Percentiles rank a stretch among this genome's conserved stretches.
These are phyloP conservation scores for Amoeboaphelidium occidentale DNA, from an alignment of 371 early-diverging fungal genomes.

Conservation along the genomic window DNA sequence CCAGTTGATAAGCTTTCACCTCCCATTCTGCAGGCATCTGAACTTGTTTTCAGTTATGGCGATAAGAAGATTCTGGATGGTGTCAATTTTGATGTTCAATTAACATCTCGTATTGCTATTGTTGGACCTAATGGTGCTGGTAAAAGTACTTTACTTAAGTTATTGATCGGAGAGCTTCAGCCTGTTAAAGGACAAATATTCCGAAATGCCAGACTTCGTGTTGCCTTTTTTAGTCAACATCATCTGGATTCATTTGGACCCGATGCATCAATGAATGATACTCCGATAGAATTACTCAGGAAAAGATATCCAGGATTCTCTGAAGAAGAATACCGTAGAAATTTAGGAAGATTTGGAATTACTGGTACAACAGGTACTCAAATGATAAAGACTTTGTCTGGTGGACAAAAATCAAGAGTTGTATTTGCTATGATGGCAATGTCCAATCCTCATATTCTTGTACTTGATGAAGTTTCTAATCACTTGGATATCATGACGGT, in stretches of 20 bases:
- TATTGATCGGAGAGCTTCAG: conserved; percentile 45
- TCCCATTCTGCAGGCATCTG: conserved; percentile 74
- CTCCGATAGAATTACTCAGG: conserved; percentile 67
- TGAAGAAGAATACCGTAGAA: conserved; percentile 81
- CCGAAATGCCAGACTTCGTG: conserved; percentile 70
- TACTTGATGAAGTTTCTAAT: conserved; percentile 43
- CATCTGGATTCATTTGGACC: conserved; percentile 72
- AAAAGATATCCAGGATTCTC: conserved; percentile 62
- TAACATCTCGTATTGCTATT: conserved; percentile 87
- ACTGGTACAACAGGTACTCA: conserved; percentile 86
- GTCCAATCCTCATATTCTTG: conserved; percentile 77
- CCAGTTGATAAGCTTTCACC: conserved; percentile 37
- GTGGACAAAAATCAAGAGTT: conserved; percentile 94
- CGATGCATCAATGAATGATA: conserved; percentile 15
- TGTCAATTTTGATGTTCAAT: conserved; percentile 72
- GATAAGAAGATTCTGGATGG: conserved; percentile 28
- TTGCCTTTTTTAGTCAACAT: conserved; percentile 94
- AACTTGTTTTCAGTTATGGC: conserved; percentile 36
- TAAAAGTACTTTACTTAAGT: conserved; percentile 63
- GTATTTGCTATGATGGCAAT: conserved; percentile 86
- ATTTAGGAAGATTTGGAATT: conserved; percentile 81
- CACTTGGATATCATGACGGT: conserved; percentile 77
- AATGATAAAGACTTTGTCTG: conserved; percentile 77
- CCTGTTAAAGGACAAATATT: conserved; percentile 37
- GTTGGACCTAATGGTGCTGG: conserved; percentile 65